These are phyloP conservation scores for Aspergillus proliferans DNA, from an alignment of 2,329 filamentous ascomycete species.

Conservation along the genomic window DNA sequence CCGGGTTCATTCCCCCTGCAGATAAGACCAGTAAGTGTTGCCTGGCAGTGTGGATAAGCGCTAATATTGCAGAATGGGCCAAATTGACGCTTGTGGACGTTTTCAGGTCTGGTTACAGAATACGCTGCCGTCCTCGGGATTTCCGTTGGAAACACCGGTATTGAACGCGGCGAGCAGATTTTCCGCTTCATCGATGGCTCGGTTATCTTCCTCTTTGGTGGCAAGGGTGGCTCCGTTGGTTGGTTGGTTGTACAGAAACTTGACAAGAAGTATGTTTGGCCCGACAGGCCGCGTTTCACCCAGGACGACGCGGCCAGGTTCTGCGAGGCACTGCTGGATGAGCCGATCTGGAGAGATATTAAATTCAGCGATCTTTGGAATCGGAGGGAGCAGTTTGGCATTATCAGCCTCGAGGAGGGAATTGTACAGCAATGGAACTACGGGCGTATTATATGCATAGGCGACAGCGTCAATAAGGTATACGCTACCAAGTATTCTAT, in stretches of 20 bases:
- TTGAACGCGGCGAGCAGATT: constrained; percentile 14
- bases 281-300: constrained; percentile 17
- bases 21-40: no score
- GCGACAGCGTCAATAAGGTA: constrained; percentile 25
- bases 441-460: constrained; percentile 18
- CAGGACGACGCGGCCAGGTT: constrained; percentile 13
- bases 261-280: constrained; percentile 14
- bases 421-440: constrained; percentile 18
- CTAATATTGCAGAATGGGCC: no score
- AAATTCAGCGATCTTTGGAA: constrained; percentile 20
- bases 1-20: background rate
- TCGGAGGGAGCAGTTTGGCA: constrained; percentile 7
- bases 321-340: constrained; percentile 4
- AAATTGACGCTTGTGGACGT: no score
- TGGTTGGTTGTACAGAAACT: constrained; percentile 25
- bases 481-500: background rate
- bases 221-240: constrained; percentile 16
- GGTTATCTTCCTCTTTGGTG: constrained; percentile 13
- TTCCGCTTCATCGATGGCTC: constrained; percentile 10
- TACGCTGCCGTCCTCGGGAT: constrained; percentile 29
- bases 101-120: constrained; percentile 3
- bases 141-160: constrained; percentile 10
- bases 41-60: no score
- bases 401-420: constrained; percentile 21
- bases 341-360: constrained; percentile 12